These are phyloP conservation scores for Aureobasidium sp. DNA, from an alignment of 2,329 filamentous ascomycete genomes.

Conservation along the genomic window DNA sequence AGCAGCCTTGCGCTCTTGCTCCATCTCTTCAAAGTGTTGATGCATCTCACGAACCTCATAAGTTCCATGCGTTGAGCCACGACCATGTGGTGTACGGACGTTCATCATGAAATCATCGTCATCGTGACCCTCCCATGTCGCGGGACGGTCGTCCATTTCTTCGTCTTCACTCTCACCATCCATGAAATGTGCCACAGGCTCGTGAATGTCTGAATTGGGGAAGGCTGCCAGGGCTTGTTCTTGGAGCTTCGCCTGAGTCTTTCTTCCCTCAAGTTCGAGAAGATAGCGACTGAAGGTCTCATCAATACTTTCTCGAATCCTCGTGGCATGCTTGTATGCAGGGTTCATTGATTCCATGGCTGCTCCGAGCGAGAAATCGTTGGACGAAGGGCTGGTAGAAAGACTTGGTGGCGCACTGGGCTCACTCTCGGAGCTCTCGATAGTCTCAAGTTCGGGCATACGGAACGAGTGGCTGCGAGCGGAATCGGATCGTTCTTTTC, in stretches of 20 bases:
- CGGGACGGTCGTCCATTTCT: slow-evolving; percentile 28
- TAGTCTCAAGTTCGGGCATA: slow-evolving; percentile 52
- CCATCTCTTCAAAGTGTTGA: slow-evolving; percentile 59
- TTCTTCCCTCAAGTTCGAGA: slow-evolving; percentile 68
- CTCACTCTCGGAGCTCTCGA: slow-evolving; percentile 48
- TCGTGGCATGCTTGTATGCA: slow-evolving; percentile 44
- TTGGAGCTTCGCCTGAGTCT: slow-evolving; percentile 70
- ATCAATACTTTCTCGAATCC: slow-evolving; percentile 58
- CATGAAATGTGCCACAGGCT: slow-evolving; percentile 64
- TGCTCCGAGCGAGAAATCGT: slow-evolving; percentile 36
- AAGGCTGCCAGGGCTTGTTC: slow-evolving; percentile 70
- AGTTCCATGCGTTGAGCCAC: slow-evolving; percentile 53
- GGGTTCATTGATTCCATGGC: slow-evolving; percentile 33
- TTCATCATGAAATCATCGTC: slow-evolving; percentile 28
- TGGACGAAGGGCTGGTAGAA: slow-evolving; percentile 28
- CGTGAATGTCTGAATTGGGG: slow-evolving; percentile 60
- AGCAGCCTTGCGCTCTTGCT: slow-evolving; percentile 40
- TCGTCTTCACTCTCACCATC: slow-evolving; percentile 43
- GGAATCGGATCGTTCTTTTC: slow-evolving; percentile 13
- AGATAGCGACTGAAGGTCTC: slow-evolving; percentile 69
- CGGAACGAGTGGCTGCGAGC: slow-evolving; percentile 45
- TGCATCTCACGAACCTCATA: slow-evolving; percentile 80
- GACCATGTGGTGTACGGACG: slow-evolving; percentile 30
- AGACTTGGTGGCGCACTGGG: slow-evolving; percentile 15
- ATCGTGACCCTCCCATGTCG: slow-evolving; percentile 27